phyloP scores from a whole-genome alignment of 306 rosid species.

The Prunus kanzakura region DNA sequence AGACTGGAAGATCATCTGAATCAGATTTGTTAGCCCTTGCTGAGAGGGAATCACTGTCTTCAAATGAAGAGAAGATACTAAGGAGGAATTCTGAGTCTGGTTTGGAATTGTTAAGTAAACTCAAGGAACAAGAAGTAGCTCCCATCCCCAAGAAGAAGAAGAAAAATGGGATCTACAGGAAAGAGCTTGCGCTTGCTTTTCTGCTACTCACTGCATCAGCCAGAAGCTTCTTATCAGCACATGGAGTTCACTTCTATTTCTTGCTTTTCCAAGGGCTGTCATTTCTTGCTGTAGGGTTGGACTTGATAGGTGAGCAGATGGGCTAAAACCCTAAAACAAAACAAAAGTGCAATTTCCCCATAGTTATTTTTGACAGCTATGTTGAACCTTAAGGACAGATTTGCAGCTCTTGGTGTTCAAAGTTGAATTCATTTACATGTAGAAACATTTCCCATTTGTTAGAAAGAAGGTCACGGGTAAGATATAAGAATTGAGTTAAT shows the following conservation, averaged over 20 bases:
- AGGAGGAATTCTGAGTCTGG: conserved; percentile 89
- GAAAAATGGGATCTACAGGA: conserved; percentile 74
- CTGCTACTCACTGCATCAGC: conserved; percentile 90
- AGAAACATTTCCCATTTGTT: conserved; percentile 24
- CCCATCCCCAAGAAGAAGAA: conserved; percentile 47
- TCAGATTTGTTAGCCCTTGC: conserved; percentile 79
- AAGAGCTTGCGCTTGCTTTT: conserved; percentile 90
- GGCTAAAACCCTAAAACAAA: conserved; percentile 37
- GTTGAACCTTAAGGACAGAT: conserved; percentile 22
- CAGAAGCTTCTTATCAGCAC: conserved; percentile 84
- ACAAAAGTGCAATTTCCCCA: background rate
- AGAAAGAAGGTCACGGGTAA: conserved; percentile 16
- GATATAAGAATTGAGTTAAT: conserved; percentile 32
- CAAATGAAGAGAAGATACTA: conserved; percentile 65
- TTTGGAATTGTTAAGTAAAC: conserved; percentile 62
- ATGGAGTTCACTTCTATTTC: conserved; percentile 94
- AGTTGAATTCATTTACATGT: conserved; percentile 25
- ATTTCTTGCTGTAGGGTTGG: conserved; percentile 84
- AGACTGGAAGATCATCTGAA: conserved; percentile 91
- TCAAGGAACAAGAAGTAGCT: conserved; percentile 45
- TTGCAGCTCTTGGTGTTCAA: conserved; percentile 21
- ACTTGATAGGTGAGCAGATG: conserved; percentile 93
- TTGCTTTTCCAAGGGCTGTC: conserved; percentile 95
- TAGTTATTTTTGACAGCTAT: conserved; percentile 21
- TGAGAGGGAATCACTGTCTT: conserved; percentile 71